phyloP scores from a whole-genome alignment of 257 asterid species.

The Ilex asprella region DNA sequence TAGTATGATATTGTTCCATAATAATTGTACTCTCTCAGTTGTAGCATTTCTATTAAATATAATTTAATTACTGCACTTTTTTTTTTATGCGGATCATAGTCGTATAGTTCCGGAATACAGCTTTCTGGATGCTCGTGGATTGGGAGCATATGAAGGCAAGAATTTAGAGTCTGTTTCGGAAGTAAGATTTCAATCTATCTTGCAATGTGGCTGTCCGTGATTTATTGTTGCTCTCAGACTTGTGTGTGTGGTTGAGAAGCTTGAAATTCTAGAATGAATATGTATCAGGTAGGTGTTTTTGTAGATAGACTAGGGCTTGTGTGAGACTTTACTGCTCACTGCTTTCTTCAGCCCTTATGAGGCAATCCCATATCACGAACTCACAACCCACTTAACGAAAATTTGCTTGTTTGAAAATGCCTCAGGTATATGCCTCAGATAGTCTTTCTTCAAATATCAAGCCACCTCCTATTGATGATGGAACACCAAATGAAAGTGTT shows the following conservation, averaged over 20 bases:
- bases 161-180: slow-evolving; percentile 56
- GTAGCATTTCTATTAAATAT: no score
- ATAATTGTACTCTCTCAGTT: no score
- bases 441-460: slow-evolving; percentile 62
- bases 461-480: slow-evolving; percentile 84
- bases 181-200: slow-evolving; percentile 23
- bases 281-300: no score
- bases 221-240: no score
- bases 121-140: slow-evolving; percentile 96
- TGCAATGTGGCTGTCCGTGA: not conserved
- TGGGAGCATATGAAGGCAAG: slow-evolving; percentile 94
- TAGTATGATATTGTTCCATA: no score
- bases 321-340: no score
- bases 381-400: no score
- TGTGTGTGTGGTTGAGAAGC: not conserved
- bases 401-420: not conserved
- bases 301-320: no score
- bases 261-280: not conserved
- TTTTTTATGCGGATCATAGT: slow-evolving; percentile 28
- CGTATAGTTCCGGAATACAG: slow-evolving; percentile 86
- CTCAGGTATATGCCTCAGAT: slow-evolving; percentile 73
- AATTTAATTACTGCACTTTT: not conserved
- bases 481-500: slow-evolving; percentile 91
- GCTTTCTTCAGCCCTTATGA: not conserved
- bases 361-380: not conserved